phyloP scores from a whole-genome alignment of 495 filamentous ascomycete genomes.

The Opeltia flavorubescens region DNA sequence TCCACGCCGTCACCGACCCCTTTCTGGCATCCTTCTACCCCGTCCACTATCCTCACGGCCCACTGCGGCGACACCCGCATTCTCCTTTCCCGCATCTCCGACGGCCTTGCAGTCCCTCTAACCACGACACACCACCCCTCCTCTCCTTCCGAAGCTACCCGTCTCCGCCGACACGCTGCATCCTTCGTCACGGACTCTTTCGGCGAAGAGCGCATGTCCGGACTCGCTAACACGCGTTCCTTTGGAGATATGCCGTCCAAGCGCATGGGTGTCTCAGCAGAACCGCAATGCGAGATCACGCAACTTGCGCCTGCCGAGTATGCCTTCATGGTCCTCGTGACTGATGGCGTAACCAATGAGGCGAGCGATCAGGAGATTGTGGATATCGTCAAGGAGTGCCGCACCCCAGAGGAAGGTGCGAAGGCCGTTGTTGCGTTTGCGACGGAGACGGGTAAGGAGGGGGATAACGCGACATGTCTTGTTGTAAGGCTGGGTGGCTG shows the following conservation, averaged over 20 bases:
- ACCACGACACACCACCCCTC: conserved; percentile 85
- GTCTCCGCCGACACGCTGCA: conserved; percentile 71
- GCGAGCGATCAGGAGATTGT: conserved; percentile 86
- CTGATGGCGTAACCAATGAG: conserved; percentile 74
- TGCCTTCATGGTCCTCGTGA: conserved; percentile 74
- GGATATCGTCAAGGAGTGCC: conserved; percentile 85
- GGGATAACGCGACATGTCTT: conserved; percentile 91
- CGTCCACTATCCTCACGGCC: conserved; percentile 69
- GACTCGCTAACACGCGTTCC: conserved; percentile 82
- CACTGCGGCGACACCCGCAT: conserved; percentile 91
- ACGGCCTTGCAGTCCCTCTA: conserved; percentile 61
- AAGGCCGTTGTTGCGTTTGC: conserved; percentile 70
- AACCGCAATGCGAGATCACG: conserved; percentile 67
- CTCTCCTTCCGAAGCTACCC: conserved; percentile 65
- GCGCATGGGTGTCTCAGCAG: conserved; percentile 81
- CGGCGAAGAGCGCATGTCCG: conserved; percentile 88
- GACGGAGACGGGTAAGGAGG: conserved; percentile 58
- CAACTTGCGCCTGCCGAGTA: conserved; percentile 72
- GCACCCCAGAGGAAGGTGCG: conserved; percentile 75
- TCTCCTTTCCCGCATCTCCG: conserved; percentile 67
- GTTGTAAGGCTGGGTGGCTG: conserved; percentile 86
- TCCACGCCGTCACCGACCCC: conserved; percentile 81
- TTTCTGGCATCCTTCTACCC: conserved; percentile 84
- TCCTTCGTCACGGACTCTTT: conserved; percentile 91
- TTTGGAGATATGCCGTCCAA: conserved; percentile 89